These are phyloP conservation scores for Erigeron canadensis DNA, from an alignment of 129 eudicot species.

Conservation along the genomic window DNA sequence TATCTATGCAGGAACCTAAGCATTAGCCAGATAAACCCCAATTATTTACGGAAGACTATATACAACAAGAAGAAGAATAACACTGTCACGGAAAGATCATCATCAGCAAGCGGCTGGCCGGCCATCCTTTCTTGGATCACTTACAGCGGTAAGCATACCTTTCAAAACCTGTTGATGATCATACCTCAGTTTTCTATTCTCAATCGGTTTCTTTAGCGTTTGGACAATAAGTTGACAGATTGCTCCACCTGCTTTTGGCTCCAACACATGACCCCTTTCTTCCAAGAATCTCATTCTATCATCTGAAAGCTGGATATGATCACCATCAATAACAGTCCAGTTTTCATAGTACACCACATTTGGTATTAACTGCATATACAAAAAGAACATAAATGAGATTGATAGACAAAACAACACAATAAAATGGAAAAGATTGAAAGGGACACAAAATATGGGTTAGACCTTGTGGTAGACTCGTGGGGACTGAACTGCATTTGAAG, in stretches of 20 bases:
- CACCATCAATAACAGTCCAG: constrained; percentile 75
- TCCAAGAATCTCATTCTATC: constrained; percentile 52
- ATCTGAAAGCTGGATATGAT: constrained; percentile 70
- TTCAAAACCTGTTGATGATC: constrained; percentile 19
- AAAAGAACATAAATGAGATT: background rate
- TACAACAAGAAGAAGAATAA: background rate
- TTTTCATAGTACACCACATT: constrained; percentile 73
- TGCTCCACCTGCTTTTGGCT: constrained; percentile 66
- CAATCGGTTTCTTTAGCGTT: constrained; percentile 29
- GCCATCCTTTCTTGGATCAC: constrained; percentile 92
- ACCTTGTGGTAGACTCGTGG: constrained; percentile 96
- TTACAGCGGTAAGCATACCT: constrained; percentile 76
- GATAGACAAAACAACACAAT: background rate
- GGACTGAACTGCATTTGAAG: constrained; percentile 65
- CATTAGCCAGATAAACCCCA: constrained; percentile 5
- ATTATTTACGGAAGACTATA: background rate
- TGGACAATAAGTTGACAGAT: constrained; percentile 80
- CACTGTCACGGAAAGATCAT: background rate
- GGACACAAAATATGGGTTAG: background rate
- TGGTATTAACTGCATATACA: constrained; percentile 61
- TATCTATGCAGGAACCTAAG: background rate
- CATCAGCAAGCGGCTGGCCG: constrained; percentile 69
- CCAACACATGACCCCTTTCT: constrained; percentile 64
- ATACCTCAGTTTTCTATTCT: constrained; percentile 38
- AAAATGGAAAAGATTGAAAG: background rate